These are phyloP conservation scores for Paulownia fortunei DNA, from an alignment of 257 asterid genomes.

Conservation along the genomic window DNA sequence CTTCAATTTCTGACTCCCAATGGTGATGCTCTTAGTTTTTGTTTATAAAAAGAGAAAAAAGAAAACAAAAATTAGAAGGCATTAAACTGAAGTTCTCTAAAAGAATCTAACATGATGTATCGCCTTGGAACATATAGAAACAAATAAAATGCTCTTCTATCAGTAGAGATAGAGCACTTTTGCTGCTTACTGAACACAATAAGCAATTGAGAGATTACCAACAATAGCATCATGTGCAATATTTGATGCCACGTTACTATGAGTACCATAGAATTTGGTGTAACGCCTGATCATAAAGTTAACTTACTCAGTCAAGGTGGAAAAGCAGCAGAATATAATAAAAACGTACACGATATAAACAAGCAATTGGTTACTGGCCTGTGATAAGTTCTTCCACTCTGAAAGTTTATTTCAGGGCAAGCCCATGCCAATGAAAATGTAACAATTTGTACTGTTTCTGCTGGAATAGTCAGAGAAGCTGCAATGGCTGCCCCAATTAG, in stretches of 20 bases:
- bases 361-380: conserved; percentile 54
- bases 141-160: not conserved
- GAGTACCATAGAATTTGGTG: conserved; percentile 76
- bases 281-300: conserved; percentile 73
- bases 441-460: conserved; percentile 60
- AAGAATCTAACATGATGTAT: conserved; percentile 17
- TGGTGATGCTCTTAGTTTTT: conserved; percentile 56
- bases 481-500: conserved; percentile 91
- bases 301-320: conserved; percentile 33
- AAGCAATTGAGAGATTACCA: conserved; percentile 54
- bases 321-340: conserved; percentile 22
- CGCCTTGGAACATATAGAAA: conserved; percentile 6
- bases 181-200: not conserved
- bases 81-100: not conserved
- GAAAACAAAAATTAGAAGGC: not conserved
- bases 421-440: conserved; percentile 92
- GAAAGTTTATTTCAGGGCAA: conserved; percentile 83
- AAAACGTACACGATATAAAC: conserved; percentile 14
- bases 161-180: not conserved
- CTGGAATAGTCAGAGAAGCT: conserved; percentile 79
- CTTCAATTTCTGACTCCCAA: conserved; percentile 94
- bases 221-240: conserved; percentile 85
- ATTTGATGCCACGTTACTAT: conserved; percentile 67
- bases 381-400: conserved; percentile 88
- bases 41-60: not conserved